Evolutionary conservation across 306 rosid genomes (phyloP).

Genomic region (Inga leiocalycina): DNA sequence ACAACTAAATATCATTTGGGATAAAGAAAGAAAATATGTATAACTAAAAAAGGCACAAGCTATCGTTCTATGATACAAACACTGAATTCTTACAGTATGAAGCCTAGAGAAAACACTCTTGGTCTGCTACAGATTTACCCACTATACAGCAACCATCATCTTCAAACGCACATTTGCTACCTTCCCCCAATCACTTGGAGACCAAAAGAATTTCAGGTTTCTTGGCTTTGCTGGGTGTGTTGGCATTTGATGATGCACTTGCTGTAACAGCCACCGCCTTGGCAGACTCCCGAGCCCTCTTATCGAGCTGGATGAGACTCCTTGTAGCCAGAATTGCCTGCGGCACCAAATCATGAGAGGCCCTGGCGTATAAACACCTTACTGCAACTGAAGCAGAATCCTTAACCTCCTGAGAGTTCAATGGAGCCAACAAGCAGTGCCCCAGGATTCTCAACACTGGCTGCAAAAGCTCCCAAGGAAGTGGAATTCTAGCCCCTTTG

Average conservation of each 20-base stretch:
- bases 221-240: conserved; percentile 83
- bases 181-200: conserved; percentile 61
- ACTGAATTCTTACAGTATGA: conserved; percentile 44
- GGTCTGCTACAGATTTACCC: conserved; percentile 38
- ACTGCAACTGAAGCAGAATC: conserved; percentile 70
- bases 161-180: conserved; percentile 30
- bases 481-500: conserved; percentile 70
- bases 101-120: conserved; percentile 44
- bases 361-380: conserved; percentile 76
- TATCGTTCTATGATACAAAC: conserved; percentile 39
- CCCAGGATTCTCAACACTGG: conserved; percentile 84
- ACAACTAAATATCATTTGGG: conserved; percentile 26
- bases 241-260: conserved; percentile 63
- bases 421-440: conserved; percentile 84
- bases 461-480: conserved; percentile 96
- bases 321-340: conserved; percentile 87
- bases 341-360: conserved; percentile 86
- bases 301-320: conserved; percentile 91
- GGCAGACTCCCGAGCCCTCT: conserved; percentile 54
- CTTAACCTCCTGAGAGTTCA: conserved; percentile 79
- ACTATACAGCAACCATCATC: conserved; percentile 56
- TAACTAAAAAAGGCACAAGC: conserved; percentile 16
- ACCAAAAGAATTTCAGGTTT: conserved; percentile 87
- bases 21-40: neutral
- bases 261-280: conserved; percentile 33